Evolutionary conservation across 2,329 filamentous ascomycete genomes (phyloP).

Genomic region (Scortechinia acanthostroma): DNA sequence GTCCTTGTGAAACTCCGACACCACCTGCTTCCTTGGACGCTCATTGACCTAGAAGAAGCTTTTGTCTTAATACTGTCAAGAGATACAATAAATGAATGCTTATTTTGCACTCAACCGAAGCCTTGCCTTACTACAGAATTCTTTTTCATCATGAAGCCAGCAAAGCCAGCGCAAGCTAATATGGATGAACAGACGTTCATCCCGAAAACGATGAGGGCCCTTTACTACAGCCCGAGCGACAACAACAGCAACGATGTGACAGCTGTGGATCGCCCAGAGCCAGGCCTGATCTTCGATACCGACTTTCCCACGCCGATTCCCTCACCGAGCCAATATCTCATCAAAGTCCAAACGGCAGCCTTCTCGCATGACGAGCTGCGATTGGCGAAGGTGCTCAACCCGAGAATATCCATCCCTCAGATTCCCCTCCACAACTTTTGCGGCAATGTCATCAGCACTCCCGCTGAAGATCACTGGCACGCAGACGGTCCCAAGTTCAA

Average conservation of each 20-base stretch:
- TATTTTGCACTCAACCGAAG: no score
- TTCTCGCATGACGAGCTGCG: slow-evolving; percentile 25
- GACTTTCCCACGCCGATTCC: slow-evolving; percentile 23
- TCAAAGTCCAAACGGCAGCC: slow-evolving; percentile 26
- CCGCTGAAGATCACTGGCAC: slow-evolving; percentile 15
- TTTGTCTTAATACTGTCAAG: no score
- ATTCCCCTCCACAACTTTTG: slow-evolving; percentile 30
- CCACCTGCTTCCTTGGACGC: no score
- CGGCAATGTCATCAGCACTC: slow-evolving; percentile 24
- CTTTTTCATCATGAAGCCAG: background rate
- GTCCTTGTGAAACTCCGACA: no score
- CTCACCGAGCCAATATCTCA: slow-evolving; percentile 23
- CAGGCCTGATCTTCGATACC: slow-evolving; percentile 17
- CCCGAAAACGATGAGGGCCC: slow-evolving; percentile 23
- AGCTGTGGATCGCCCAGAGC: background rate
- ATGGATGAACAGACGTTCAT: slow-evolving; percentile 23
- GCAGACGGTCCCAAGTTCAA: slow-evolving; percentile 22
- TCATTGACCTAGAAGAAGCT: no score
- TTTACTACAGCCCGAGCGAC: slow-evolving; percentile 19
- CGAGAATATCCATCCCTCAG: slow-evolving; percentile 15
- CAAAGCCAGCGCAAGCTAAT: slow-evolving; percentile 5
- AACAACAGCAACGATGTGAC: slow-evolving; percentile 3
- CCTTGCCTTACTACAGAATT: no score
- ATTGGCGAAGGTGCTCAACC: slow-evolving; percentile 11
- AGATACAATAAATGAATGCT: no score